Conservation (phyloP, 768 basidiomycete species). For the Termitomyces sp. region DNA sequence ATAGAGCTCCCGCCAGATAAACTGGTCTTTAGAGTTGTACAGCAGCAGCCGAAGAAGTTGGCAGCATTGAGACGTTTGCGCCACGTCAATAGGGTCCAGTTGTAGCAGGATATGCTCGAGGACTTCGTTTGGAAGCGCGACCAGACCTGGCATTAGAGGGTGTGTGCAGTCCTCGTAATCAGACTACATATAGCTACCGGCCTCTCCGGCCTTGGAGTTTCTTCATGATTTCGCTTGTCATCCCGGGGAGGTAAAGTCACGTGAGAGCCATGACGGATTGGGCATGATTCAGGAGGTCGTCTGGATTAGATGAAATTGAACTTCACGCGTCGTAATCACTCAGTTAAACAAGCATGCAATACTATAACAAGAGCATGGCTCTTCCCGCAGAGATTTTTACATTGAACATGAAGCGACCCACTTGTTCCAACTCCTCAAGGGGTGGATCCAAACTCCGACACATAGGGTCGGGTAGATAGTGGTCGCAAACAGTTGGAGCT, state of each 20-base stretch:
- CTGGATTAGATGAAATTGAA: not conserved
- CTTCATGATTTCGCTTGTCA: not conserved
- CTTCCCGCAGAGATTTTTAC: not conserved
- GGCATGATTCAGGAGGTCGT: not conserved
- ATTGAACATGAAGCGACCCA: not conserved
- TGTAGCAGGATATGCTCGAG: slow-evolving; percentile 50
- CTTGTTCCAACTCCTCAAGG: not conserved
- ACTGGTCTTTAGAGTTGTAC: slow-evolving; percentile 37
- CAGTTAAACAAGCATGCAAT: not conserved
- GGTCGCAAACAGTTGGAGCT: not conserved
- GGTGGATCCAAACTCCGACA: not conserved
- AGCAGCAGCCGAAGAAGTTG: slow-evolving; percentile 35
- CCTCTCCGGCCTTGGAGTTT: not conserved
- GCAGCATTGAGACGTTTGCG: slow-evolving; percentile 48
- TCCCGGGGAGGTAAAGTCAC: not conserved
- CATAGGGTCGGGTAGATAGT: not conserved
- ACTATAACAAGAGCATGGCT: not conserved
- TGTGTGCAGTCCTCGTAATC: not conserved
- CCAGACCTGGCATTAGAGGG: not conserved
- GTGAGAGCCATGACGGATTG: not conserved
- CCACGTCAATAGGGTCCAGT: slow-evolving; percentile 60
- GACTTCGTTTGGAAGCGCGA: slow-evolving; percentile 52
- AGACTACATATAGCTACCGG: not conserved
- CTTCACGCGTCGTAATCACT: not conserved
- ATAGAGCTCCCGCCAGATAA: slow-evolving; percentile 65